Base-by-base conservation (phyloP, 768 basidiomycete species). In the Dendrothele bispora region DNA sequence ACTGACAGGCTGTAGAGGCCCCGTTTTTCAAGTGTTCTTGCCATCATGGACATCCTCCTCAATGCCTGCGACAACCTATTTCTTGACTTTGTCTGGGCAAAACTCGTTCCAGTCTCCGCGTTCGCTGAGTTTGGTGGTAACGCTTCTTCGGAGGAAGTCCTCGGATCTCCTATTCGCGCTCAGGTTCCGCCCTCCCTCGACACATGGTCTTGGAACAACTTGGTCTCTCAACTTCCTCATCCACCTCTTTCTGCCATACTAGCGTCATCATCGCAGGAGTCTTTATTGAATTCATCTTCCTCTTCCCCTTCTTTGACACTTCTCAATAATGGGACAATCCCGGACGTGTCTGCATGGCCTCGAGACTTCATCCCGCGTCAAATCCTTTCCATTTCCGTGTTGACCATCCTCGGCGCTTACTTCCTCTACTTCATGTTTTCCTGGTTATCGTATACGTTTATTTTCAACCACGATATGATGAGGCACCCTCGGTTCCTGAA, bases 391-490 rank as follows among this genome's bases (percentile, higher is more conserved):
- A 70, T 98, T 50, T 66, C 69, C 53, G 62, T 72, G 21, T 60
- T 98, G 54, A 95, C 93, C 2, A 67, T 88, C 46, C 55, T 91
- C 49, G 94, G 94, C 51, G 88, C 95, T 49, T 79, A 86, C 57
- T 17, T 84, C 41, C 77, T 98, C 36, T 98, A 99, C 67, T 93
- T 95, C 68, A 41, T 86, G 18, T 88, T 97, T 55, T 92, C 93
- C 17, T 71, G 78, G 38, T 66, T 90, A 22, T 93, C 91, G 2
- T 99, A 91, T 69, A 67, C 67, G 38, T 84, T 76, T 67, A 81
- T 98, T 46, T 99, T 97, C 80, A 93, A 98, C 69, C 87, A 88
- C 60, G 88, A 86, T 21, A 95, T 88, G 91, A 94, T 88, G 86
- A 76, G 79, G 25, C 95, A 99, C 68, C 95, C 95, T 0, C 80